Base-by-base conservation (phyloP, 768 basidiomycete species). In the Cubamyces lactineus region DNA sequence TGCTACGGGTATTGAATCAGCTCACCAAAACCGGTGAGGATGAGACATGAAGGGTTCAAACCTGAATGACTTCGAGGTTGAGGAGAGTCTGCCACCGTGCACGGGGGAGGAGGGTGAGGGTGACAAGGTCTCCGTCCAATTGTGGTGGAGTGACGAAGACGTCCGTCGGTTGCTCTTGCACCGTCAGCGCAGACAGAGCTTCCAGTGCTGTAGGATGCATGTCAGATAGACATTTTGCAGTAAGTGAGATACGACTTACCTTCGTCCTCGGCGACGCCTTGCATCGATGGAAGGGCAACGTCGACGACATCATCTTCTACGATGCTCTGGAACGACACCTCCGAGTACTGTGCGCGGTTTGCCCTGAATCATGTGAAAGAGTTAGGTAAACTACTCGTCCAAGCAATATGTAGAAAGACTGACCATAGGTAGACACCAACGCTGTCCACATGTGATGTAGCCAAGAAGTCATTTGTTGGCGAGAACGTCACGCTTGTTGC, bases 41-140 rank as follows among this genome's bases (percentile, higher is more conserved):
- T 3, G 15, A 39, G 19, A 23, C 30, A 28, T 15, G 15, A 5
- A 3, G 50, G 50, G 11, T 4, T 74, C 82, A 41, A 66, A 91
- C 93, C 73, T 92, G 88, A 63, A 98, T 98, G 30, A 94, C 88
- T 67, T 98, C 97, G 17, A 99, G 80, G 70, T 97, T 97, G 59
- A 99, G 81, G n/a, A 99, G 77, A 0, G 97, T 96, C 75, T 97
- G 94, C 97, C 97, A 99, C 68, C 91, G 82, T 15, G 94, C 87
- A 41, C 96, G 87, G 16, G 97, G 97, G 42, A 98, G 81, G 23
- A 96, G 79, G 6, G 96, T 96, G 19, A 99, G 78, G 1, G 97
- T 98, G 53, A 98, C 84, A n/a, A 99, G 84, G 17, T 94, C 93
- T 53, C 88, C 92, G 56, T 90, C 88, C 6, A 98, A 78, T 72